Evolutionary conservation across 139 green algal genomes (phyloP).

Genomic region (Chlorella sp.): DNA sequence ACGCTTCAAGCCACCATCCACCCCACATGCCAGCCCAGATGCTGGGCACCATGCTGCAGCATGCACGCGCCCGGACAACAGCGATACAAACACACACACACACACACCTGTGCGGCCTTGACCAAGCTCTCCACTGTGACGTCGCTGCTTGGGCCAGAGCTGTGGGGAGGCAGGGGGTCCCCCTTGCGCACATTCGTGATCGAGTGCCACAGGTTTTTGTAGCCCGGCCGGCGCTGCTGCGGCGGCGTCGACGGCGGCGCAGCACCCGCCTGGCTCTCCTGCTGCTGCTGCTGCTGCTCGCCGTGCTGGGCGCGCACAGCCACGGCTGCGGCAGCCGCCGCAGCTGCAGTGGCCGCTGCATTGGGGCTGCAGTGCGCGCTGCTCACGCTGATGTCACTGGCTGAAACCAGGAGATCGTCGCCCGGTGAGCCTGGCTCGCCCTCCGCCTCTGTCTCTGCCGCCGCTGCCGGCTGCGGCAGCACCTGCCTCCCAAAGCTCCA

Average conservation of each 20-base stretch:
- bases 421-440: background rate
- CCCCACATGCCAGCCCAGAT: no score
- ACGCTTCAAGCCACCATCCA: no score
- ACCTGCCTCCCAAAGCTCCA: conserved; percentile 32
- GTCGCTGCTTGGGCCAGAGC: background rate
- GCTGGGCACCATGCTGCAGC: no score
- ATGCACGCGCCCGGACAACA: background rate
- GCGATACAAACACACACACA: no score
- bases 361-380: background rate
- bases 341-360: background rate
- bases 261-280: background rate
- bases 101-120: conserved; percentile 15
- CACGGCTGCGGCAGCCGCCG: background rate
- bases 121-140: conserved; percentile 43
- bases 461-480: background rate
- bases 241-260: background rate
- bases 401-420: background rate
- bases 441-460: background rate
- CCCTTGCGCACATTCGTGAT: conserved; percentile 38
- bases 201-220: conserved; percentile 41
- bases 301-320: background rate
- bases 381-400: conserved; percentile 5
- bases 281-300: background rate
- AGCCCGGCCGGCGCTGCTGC: conserved; percentile 9
- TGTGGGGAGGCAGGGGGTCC: background rate